Conservation (phyloP, 2,329 filamentous ascomycete genomes). For the Pseudocercospora ulei region DNA sequence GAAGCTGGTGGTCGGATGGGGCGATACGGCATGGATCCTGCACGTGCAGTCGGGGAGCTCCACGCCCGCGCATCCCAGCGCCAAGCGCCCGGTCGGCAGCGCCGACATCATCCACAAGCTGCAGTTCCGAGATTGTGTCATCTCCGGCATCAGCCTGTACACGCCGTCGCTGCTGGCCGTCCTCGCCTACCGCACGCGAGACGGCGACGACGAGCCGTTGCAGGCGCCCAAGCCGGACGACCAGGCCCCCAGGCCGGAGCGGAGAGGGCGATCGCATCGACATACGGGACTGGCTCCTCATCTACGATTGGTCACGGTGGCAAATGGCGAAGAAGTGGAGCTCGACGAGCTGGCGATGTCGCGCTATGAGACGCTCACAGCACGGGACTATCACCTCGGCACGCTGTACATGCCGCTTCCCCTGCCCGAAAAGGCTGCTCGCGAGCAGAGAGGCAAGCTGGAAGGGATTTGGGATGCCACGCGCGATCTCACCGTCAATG, state of each 20-base stretch:
- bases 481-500: conserved; percentile 15
- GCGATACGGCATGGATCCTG: conserved; percentile 89
- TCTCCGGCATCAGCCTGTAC: conserved; percentile 94
- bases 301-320: conserved; percentile 78
- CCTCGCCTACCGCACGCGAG: conserved; percentile 75
- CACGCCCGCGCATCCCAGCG: conserved; percentile 52
- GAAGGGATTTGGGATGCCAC: conserved; percentile 80
- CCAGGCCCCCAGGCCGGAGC: conserved; percentile 46
- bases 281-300: conserved; percentile 79
- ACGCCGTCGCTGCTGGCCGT: conserved; percentile 83
- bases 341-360: conserved; percentile 78
- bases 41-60: conserved; percentile 67
- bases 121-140: conserved; percentile 84
- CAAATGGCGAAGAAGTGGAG: conserved; percentile 71
- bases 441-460: conserved; percentile 57
- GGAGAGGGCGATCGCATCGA: conserved; percentile 58
- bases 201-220: conserved; percentile 54
- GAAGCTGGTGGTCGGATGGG: conserved; percentile 87
- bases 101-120: conserved; percentile 89
- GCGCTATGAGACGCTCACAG: conserved; percentile 73
- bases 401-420: conserved; percentile 68
- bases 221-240: conserved; percentile 18
- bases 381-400: conserved; percentile 83
- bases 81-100: conserved; percentile 63
- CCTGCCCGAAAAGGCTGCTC: conserved; percentile 48